These are phyloP conservation scores for Saturnispora diversa DNA, from an alignment of 805 yeast species.

Conservation along the genomic window DNA sequence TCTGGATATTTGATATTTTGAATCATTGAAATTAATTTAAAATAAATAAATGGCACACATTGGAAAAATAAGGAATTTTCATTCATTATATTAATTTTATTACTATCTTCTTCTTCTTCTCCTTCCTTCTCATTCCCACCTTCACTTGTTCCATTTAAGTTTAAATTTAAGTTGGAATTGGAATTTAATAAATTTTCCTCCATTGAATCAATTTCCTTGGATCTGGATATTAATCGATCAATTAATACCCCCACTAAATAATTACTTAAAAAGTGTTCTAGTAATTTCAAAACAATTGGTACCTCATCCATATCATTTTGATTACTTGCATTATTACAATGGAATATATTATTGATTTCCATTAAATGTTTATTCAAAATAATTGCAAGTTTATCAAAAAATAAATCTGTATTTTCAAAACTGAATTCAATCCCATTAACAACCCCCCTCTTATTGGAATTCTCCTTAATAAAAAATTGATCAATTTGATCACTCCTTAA, in stretches of 20 bases:
- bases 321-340: not conserved
- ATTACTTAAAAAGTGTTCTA: constrained; percentile 30
- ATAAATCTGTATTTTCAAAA: constrained; percentile 20
- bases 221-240: constrained; percentile 25
- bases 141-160: constrained; percentile 22
- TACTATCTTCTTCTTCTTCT: constrained; percentile 4
- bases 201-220: constrained; percentile 30
- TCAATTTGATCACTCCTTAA: constrained; percentile 19
- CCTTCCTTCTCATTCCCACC: constrained; percentile 2
- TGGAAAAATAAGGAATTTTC: constrained; percentile 30
- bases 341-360: constrained; percentile 26
- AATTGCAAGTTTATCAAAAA: constrained; percentile 19
- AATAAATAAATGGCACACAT: constrained; percentile 30
- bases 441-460: constrained; percentile 18
- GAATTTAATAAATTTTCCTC: constrained; percentile 1
- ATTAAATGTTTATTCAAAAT: constrained; percentile 23
- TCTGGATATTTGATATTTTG: constrained; percentile 24
- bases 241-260: constrained; percentile 30
- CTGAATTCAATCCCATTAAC: constrained; percentile 25
- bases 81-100: constrained; percentile 27
- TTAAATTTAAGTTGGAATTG: constrained; percentile 11
- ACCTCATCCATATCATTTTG: constrained; percentile 24
- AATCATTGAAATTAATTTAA: constrained; percentile 21
- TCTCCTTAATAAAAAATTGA: constrained; percentile 16
- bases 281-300: constrained; percentile 28